Evolutionary conservation across 208 protist genomes (phyloP).

Genomic region (Trypanosoma grayi): DNA sequence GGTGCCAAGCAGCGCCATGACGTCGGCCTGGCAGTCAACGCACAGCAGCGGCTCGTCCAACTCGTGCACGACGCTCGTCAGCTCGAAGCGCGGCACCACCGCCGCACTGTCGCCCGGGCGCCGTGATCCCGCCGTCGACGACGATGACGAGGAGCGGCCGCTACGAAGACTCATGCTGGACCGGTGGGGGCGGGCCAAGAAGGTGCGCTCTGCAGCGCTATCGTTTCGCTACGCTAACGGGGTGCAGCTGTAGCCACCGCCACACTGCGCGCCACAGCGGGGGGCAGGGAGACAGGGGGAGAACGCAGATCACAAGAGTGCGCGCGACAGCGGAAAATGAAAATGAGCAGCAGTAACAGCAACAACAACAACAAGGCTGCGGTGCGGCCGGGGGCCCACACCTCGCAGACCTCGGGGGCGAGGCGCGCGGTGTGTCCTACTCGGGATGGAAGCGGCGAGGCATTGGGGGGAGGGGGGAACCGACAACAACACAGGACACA

Average conservation of each 20-base stretch:
- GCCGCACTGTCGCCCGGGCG: constrained; percentile 6
- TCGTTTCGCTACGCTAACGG: no score
- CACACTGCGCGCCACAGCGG: no score
- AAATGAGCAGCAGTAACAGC: constrained; percentile 13
- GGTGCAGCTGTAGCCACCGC: no score
- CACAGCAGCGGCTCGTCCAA: constrained; percentile 34
- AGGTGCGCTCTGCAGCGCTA: neutral
- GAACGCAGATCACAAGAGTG: neutral
- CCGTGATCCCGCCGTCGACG: neutral
- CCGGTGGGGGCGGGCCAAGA: neutral
- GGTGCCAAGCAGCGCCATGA: constrained; percentile 55
- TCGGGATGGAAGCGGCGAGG: no score
- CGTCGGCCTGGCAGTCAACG: constrained; percentile 61
- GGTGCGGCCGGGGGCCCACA: no score
- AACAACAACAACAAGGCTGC: constrained; percentile 18
- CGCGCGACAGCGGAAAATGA: constrained; percentile 21
- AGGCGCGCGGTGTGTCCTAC: neutral
- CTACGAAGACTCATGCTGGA: neutral
- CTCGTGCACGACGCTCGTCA: constrained; percentile 29
- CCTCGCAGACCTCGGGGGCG: neutral
- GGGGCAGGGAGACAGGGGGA: no score
- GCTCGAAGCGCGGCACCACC: constrained; percentile 34
- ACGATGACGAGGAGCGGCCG: constrained; percentile 4
- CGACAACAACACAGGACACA: constrained; percentile 9
- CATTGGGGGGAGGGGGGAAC: no score